Evolutionary conservation across 805 yeast genomes (phyloP).

Genomic region (Kregervanrija fluxuum): DNA sequence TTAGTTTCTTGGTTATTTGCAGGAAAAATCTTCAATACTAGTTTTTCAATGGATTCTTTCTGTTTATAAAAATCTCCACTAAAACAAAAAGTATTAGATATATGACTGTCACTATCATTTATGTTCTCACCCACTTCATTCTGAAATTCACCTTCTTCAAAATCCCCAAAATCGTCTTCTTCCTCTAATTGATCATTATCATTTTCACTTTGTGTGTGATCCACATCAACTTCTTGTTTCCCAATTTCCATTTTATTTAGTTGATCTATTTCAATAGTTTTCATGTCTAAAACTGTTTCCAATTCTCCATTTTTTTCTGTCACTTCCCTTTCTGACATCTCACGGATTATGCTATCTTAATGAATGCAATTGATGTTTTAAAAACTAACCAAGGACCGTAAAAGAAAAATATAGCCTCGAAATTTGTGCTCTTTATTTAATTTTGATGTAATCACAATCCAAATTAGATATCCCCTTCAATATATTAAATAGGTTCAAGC

Average conservation of each 20-base stretch:
- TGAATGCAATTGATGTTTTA: neutral
- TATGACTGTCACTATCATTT: neutral
- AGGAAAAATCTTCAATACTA: conserved; percentile 10
- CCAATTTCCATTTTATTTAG: neutral
- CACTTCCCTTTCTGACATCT: neutral
- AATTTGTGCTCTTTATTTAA: too few species aligned
- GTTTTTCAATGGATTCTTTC: conserved; percentile 2
- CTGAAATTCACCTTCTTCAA: conserved; percentile 17
- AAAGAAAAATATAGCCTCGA: too few species aligned
- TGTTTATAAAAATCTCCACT: conserved; percentile 6
- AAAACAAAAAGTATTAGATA: neutral
- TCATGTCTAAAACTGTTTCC: too few species aligned
- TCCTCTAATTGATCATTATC: conserved; percentile 10
- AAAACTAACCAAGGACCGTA: too few species aligned
- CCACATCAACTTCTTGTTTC: neutral
- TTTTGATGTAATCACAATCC: too few species aligned
- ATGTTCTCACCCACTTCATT: conserved; percentile 1
- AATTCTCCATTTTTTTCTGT: too few species aligned
- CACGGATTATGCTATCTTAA: neutral
- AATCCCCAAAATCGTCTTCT: conserved; percentile 18
- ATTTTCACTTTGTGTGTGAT: neutral
- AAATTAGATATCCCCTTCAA: too few species aligned
- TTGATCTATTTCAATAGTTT: too few species aligned
- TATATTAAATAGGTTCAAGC: too few species aligned
- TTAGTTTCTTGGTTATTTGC: neutral